These are phyloP conservation scores for Pleurotus cornucopiae DNA, from an alignment of 768 basidiomycete species.

Conservation along the genomic window DNA sequence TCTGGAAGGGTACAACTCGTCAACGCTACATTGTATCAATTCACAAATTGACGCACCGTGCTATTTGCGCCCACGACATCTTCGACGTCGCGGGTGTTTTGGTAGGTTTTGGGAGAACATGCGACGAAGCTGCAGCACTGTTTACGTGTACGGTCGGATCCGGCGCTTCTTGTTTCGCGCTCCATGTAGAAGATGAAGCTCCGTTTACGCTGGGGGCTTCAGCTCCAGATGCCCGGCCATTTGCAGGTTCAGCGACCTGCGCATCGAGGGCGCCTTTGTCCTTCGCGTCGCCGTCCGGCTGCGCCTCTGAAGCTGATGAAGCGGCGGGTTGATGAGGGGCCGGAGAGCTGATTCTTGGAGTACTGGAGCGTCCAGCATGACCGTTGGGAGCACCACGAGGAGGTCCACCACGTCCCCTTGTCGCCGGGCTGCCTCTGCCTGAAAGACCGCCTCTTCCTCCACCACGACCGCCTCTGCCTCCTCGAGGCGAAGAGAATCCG, in stretches of 20 bases:
- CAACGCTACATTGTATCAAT: background rate
- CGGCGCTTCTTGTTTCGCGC: background rate
- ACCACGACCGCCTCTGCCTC: constrained; percentile 55
- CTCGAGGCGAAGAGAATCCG: constrained; percentile 29
- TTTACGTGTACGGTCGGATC: constrained; percentile 25
- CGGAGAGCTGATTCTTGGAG: constrained; percentile 21
- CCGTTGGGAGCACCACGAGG: constrained; percentile 28
- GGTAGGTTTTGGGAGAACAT: constrained; percentile 9
- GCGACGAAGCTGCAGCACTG: constrained; percentile 19
- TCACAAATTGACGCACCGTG: constrained; percentile 44
- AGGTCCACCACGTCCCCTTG: constrained; percentile 26
- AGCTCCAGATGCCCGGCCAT: background rate
- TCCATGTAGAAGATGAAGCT: constrained; percentile 1
- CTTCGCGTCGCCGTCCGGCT: constrained; percentile 9
- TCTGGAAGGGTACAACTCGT: constrained; percentile 26
- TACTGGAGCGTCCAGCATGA: constrained; percentile 31
- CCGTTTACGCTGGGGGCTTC: background rate
- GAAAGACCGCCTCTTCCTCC: constrained; percentile 56
- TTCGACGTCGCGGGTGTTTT: constrained; percentile 73
- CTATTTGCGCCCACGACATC: constrained; percentile 84
- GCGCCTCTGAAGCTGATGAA: constrained; percentile 17
- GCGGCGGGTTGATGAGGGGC: constrained; percentile 20
- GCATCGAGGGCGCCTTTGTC: background rate
- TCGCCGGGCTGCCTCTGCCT: constrained; percentile 51
- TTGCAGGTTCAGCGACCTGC: background rate